A percentile compares a stretch with the other conserved stretches of the same genome.
These are phyloP conservation scores for Pythium catenulatum DNA, from an alignment of 352 stramenopile species.

Conservation along the genomic window DNA sequence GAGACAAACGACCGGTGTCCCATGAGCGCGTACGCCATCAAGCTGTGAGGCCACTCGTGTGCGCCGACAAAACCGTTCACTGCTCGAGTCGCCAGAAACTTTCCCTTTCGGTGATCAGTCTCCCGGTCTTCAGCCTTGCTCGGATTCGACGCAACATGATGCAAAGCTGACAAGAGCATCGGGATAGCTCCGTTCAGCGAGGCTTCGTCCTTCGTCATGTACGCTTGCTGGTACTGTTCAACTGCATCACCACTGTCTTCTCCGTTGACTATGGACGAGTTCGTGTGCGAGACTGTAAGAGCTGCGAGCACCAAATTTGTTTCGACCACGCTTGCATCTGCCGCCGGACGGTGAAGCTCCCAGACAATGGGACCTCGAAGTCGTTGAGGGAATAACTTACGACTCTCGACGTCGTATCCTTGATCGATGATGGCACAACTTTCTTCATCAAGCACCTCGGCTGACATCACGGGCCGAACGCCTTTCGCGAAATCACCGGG, in stretches of 20 bases:
- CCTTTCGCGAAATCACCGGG: not conserved
- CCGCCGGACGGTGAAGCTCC: not conserved
- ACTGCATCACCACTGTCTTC: slow-evolving; percentile 20
- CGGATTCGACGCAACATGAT: slow-evolving; percentile 4
- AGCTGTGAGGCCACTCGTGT: slow-evolving; percentile 14
- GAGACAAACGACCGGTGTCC: not conserved
- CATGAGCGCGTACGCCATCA: not conserved
- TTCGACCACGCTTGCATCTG: not conserved
- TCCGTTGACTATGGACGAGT: slow-evolving; percentile 11
- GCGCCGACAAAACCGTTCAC: slow-evolving; percentile 17
- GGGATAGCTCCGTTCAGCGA: not conserved
- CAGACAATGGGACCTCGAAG: not conserved
- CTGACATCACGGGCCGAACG: not conserved
- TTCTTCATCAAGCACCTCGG: not conserved
- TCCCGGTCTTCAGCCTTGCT: slow-evolving; percentile 19
- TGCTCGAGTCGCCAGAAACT: not conserved
- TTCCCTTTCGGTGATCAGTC: not conserved
- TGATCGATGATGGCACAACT: not conserved
- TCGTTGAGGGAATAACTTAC: not conserved
- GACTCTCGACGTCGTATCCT: not conserved
- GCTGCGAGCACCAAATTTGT: slow-evolving; percentile 10
- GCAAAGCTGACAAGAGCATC: not conserved
- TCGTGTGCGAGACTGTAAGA: not conserved
- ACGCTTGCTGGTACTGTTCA: not conserved
- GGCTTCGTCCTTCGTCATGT: slow-evolving; percentile 1